These are phyloP conservation scores for Globisporangium cystogenes DNA, from an alignment of 352 stramenopile genomes.

Conservation along the genomic window DNA sequence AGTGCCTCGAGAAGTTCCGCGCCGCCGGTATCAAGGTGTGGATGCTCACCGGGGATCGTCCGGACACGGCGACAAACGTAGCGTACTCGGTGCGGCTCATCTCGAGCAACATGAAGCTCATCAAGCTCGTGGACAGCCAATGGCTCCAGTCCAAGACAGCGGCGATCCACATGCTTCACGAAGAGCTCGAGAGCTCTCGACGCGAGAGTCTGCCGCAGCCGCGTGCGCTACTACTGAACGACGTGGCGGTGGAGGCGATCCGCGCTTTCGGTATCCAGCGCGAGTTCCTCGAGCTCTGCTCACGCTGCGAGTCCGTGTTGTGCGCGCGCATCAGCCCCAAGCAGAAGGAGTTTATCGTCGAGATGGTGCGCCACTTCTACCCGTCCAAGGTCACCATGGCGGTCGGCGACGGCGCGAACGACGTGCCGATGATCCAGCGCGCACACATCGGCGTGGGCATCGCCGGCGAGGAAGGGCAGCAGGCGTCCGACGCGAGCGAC, in stretches of 20 bases:
- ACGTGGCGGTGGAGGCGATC: conserved; percentile 42
- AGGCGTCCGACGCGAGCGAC: conserved; percentile 87
- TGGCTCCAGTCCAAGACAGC: conserved; percentile 16
- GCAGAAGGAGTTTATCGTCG: conserved; percentile 96
- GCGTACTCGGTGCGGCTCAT: conserved; percentile 47
- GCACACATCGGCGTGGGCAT: conserved; percentile 65
- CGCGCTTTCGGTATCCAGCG: conserved; percentile 26
- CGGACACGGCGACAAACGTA: conserved; percentile 64
- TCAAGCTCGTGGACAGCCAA: conserved; percentile 29
- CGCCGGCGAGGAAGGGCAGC: conserved; percentile 58
- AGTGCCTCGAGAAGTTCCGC: conserved; percentile 52
- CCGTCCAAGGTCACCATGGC: conserved; percentile 62
- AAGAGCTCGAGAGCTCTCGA: conserved; percentile 15
- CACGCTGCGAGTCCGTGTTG: conserved; percentile 92
- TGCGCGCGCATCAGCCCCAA: conserved; percentile 95
- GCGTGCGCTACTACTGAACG: conserved; percentile 41
- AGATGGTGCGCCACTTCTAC: conserved; percentile 73
- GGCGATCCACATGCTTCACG: conserved; percentile 18
- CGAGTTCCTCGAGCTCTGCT: conserved; percentile 40
- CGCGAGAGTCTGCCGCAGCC: conserved; percentile 1
- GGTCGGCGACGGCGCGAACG: conserved; percentile 90
- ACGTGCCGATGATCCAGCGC: conserved; percentile 91
- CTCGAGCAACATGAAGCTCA: conserved; percentile 41
- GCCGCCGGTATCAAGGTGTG: conserved; percentile 67
- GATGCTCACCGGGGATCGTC: conserved; percentile 67